phyloP scores from a whole-genome alignment of 2,329 filamentous ascomycete genomes.

The Xylaria polymorpha region DNA sequence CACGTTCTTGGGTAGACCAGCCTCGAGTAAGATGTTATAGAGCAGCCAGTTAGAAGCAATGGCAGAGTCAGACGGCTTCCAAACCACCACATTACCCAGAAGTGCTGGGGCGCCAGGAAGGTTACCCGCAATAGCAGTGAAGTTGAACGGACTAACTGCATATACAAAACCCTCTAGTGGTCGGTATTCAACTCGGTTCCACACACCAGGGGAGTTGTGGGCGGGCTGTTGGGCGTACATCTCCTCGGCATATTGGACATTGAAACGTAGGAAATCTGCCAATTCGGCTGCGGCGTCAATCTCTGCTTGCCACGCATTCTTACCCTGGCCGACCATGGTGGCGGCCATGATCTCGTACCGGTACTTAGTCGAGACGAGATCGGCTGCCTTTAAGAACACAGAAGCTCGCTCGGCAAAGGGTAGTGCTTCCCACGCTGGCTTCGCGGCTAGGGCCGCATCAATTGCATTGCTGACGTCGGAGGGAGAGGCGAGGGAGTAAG shows the following conservation, averaged over 20 bases:
- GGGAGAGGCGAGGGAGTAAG: constrained; percentile 83
- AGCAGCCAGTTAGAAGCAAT: constrained; percentile 92
- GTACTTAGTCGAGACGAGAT: constrained; percentile 91
- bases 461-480: constrained; percentile 84
- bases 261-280: constrained; percentile 92
- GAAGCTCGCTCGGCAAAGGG: constrained; percentile 92
- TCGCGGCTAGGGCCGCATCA: constrained; percentile 84
- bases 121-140: constrained; percentile 93
- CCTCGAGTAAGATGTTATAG: constrained; percentile 90
- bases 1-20: constrained; percentile 87
- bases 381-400: constrained; percentile 95
- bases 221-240: constrained; percentile 87
- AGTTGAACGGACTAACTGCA: constrained; percentile 95
- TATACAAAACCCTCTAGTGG: constrained; percentile 96
- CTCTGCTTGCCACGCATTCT: constrained; percentile 99
- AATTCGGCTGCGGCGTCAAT: constrained; percentile 95
- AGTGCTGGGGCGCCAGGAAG: constrained; percentile 84
- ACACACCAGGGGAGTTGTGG: constrained; percentile 84
- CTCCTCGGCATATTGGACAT: constrained; percentile 93
- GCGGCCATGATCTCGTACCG: constrained; percentile 96
- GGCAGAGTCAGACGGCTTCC: constrained; percentile 93
- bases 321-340: constrained; percentile 96
- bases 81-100: constrained; percentile 93
- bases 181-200: constrained; percentile 92
- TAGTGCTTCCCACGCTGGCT: constrained; percentile 84